Base-by-base conservation (phyloP, 768 basidiomycete species). In the Lactarius vividus region DNA sequence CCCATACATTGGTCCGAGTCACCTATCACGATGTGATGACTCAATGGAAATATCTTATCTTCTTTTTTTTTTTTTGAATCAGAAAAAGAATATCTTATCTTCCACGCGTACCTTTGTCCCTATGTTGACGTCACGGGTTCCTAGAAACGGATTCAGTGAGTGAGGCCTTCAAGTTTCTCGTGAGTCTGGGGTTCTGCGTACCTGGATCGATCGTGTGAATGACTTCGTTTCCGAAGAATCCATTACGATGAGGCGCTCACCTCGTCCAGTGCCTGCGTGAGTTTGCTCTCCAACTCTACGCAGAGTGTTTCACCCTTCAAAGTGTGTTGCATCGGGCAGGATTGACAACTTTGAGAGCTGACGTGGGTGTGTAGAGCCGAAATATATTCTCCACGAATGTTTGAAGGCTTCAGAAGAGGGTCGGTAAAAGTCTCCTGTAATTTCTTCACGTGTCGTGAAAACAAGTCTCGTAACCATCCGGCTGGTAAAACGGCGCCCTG, bases 381-480 rank as follows among this genome's bases (percentile, higher is more conserved):
- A 42, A 58, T 23, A 46, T 63, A 63, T 28, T 29, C 35, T 7
- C n/a, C 35, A 11, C 33, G 56, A 9, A 63, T 57, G 10, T 16
- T 31, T 31, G 44, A 37, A 31, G 56, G 44, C 13, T 40, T 31
- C 0, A 49, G n/a, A n/a, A 64, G 44, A 28, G 62, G 56, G 18
- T 9, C 37, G 1, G 55, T n/a, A 57, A 57, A 57, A 18, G 33
- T 20, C 16, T 63, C n/a, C 11, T 33, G n/a, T 13, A 37, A 33
- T 9, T 57, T 18, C 4, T 11, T 15, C 11, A 46, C 20, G n/a
- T 23, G 18, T 9, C 6, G 4, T 28, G 44, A 20, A 35, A 63
- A 49, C 33, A 57, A 0, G 1, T 8, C 7, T 42, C 11, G 68
- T 69, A 1, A 69, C 76, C 65, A 68, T 71, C 52, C 70, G 71